Conservation (phyloP, 768 basidiomycete species). For the Lentinula sp. region DNA sequence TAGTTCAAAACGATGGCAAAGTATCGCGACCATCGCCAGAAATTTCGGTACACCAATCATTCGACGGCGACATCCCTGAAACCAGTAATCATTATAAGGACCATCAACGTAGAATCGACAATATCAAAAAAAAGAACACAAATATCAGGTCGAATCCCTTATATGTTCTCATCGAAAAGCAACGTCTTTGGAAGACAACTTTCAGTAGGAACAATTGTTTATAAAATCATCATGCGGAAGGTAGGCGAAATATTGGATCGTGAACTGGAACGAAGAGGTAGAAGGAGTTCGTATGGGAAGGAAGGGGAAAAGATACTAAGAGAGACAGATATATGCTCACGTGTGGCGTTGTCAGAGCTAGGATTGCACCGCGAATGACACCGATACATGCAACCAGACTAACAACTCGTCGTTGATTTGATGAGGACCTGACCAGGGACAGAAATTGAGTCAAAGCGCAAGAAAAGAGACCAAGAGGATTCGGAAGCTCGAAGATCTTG, state of each 20-base stretch:
- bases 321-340: too few species aligned
- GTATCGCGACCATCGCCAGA: too few species aligned
- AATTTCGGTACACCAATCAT: too few species aligned
- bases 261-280: not conserved
- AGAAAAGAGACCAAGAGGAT: not conserved
- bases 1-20: too few species aligned
- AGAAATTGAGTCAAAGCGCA: not conserved
- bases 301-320: too few species aligned
- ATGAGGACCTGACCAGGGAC: not conserved
- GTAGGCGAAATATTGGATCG: not conserved
- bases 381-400: too few species aligned
- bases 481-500: not conserved
- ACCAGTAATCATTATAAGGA: too few species aligned
- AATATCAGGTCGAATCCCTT: not conserved
- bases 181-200: not conserved
- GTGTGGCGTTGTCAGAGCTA: too few species aligned
- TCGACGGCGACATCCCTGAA: too few species aligned
- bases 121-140: not conserved
- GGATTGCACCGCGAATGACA: too few species aligned
- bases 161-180: not conserved
- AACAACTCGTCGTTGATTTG: too few species aligned
- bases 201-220: slow-evolving; percentile 1
- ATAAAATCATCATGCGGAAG: not conserved
- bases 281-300: not conserved
- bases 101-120: too few species aligned